Evolutionary conservation across 352 stramenopile species (phyloP).

Genomic region (Pythium coloratum): DNA sequence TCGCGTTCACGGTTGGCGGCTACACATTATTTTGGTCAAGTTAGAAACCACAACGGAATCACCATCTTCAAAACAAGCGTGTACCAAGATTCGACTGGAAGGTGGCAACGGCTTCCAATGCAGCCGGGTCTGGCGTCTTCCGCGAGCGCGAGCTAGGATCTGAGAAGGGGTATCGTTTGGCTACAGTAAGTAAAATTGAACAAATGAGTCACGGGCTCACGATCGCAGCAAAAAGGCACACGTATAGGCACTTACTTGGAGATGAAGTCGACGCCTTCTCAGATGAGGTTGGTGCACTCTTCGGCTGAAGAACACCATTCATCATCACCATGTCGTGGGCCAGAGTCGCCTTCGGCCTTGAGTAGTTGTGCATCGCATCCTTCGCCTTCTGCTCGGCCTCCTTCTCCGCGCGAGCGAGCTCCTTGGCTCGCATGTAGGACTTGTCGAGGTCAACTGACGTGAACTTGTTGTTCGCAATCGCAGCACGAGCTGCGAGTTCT

Average conservation of each 20-base stretch:
- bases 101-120: constrained; percentile 46
- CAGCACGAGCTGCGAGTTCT: constrained; percentile 22
- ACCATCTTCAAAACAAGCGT: neutral
- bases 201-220: constrained; percentile 5
- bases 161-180: constrained; percentile 65
- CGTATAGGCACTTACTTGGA: constrained; percentile 9
- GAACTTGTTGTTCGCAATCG: constrained; percentile 50
- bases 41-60: constrained; percentile 1
- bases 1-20: constrained; percentile 32
- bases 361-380: constrained; percentile 8
- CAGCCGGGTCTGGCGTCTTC: constrained; percentile 37
- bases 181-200: constrained; percentile 14
- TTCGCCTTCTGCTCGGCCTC: constrained; percentile 64
- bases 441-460: constrained; percentile 52
- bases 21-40: neutral
- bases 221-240: neutral
- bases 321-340: constrained; percentile 57
- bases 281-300: constrained; percentile 27
- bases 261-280: neutral
- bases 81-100: constrained; percentile 65
- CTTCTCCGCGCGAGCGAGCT: constrained; percentile 47
- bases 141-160: constrained; percentile 38
- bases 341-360: too few relatives aligned
- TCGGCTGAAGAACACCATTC: constrained; percentile 54
- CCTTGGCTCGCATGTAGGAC: constrained; percentile 53